Evolutionary conservation across 345 rosid species (phyloP).

Genomic region (Hypericum androsaemum): DNA sequence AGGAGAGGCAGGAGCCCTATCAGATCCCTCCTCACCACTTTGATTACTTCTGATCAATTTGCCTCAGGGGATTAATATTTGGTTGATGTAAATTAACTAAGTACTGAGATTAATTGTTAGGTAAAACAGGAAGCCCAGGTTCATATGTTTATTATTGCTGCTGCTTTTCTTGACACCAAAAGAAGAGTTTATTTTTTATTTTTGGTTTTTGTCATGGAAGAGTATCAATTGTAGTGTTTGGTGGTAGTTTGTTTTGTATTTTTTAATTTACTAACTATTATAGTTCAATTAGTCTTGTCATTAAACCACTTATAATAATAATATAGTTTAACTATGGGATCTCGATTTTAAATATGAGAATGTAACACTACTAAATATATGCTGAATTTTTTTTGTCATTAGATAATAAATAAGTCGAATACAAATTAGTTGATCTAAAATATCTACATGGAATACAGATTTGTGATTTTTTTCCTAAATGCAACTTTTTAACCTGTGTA

Average conservation of each 20-base stretch:
- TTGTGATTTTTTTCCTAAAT: neutral
- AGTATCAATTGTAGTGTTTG: too few relatives aligned
- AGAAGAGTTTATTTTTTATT: conserved; percentile 14
- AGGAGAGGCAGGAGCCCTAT: conserved; percentile 67
- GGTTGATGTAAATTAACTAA: conserved; percentile 14
- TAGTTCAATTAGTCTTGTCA: too few relatives aligned
- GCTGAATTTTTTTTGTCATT: too few relatives aligned
- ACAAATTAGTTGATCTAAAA: too few relatives aligned
- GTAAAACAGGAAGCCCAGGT: conserved; percentile 10
- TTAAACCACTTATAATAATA: too few relatives aligned
- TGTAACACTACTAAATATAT: too few relatives aligned
- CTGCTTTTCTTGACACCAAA: too few relatives aligned
- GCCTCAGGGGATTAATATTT: neutral
- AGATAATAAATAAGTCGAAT: too few relatives aligned
- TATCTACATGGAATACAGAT: neutral
- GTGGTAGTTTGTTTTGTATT: too few relatives aligned
- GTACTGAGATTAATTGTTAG: neutral
- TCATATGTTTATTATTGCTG: conserved; percentile 1
- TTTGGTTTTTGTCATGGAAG: conserved; percentile 12
- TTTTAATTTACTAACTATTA: too few relatives aligned
- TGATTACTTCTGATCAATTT: conserved; percentile 52
- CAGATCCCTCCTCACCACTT: conserved; percentile 58
- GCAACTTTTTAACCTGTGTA: neutral
- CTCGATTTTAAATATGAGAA: too few relatives aligned
- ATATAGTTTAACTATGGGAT: too few relatives aligned